phyloP scores from a whole-genome alignment of 2,329 filamentous ascomycete species.

The Cercospora zeina region DNA sequence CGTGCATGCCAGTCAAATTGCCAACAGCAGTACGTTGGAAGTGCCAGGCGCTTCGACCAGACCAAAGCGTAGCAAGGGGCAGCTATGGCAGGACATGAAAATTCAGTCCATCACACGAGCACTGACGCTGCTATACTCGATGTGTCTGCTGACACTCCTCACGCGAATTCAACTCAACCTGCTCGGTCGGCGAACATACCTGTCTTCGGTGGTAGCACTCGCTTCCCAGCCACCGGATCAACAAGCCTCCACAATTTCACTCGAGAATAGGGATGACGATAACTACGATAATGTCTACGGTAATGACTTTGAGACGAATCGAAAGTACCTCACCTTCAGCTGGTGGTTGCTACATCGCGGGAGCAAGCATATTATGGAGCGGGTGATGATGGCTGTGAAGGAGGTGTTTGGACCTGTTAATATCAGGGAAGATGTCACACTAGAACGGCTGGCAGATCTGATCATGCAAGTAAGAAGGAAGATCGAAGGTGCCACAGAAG shows the following conservation, averaged over 20 bases:
- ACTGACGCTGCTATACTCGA: constrained; percentile 88
- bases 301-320: constrained; percentile 93
- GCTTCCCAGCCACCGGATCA: constrained; percentile 66
- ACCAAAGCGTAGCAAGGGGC: constrained; percentile 79
- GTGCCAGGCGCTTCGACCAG: constrained; percentile 43
- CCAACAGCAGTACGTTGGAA: constrained; percentile 43
- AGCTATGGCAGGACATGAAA: constrained; percentile 96
- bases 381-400: constrained; percentile 80
- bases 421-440: constrained; percentile 81
- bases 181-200: constrained; percentile 88
- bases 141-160: constrained; percentile 84
- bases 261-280: constrained; percentile 93
- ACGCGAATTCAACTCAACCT: constrained; percentile 96
- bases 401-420: constrained; percentile 88
- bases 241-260: constrained; percentile 72
- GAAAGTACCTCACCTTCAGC: constrained; percentile 91
- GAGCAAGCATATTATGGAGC: constrained; percentile 77
- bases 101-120: constrained; percentile 90
- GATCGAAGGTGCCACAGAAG: constrained; percentile 72
- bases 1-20: constrained; percentile 76
- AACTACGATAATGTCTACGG: constrained; percentile 78
- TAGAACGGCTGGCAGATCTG: constrained; percentile 76
- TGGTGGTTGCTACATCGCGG: constrained; percentile 96
- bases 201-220: constrained; percentile 90
- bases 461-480: constrained; percentile 80